phyloP scores from a whole-genome alignment of 2,329 filamentous ascomycete genomes.

The Phaeoacremonium minimum region DNA sequence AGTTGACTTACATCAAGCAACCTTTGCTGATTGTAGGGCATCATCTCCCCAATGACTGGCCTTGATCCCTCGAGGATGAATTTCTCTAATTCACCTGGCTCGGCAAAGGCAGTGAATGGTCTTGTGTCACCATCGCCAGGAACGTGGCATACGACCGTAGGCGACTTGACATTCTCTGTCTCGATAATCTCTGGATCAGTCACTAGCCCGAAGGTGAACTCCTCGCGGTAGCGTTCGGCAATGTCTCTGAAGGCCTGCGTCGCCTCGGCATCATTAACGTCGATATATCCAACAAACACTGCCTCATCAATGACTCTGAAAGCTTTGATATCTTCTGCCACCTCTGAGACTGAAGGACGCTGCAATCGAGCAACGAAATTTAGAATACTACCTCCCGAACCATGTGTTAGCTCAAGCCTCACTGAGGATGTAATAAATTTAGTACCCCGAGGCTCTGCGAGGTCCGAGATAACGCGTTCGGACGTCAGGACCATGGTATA shows the following conservation, averaged over 20 bases:
- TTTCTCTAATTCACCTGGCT: constrained; percentile 15
- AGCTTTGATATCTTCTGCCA: constrained; percentile 12
- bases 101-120: constrained; percentile 9
- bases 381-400: constrained; percentile 12
- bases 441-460: constrained; percentile 12
- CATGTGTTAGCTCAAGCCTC: neutral
- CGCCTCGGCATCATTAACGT: constrained; percentile 11
- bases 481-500: constrained; percentile 11
- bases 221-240: constrained; percentile 19
- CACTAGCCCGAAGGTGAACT: constrained; percentile 27
- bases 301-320: constrained; percentile 25
- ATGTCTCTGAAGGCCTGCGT: constrained; percentile 16
- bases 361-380: constrained; percentile 17
- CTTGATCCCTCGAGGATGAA: constrained; percentile 21
- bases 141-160: constrained; percentile 22
- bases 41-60: constrained; percentile 25
- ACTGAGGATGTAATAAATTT: neutral
- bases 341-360: constrained; percentile 18
- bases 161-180: constrained; percentile 10
- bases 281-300: constrained; percentile 24
- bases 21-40: constrained; percentile 23
- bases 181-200: constrained; percentile 9
- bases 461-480: constrained; percentile 14
- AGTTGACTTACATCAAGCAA: constrained; percentile 25
- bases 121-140: constrained; percentile 20